A percentile compares a stretch with the other conserved stretches of the same genome.
These are phyloP conservation scores for Scutellaria baicalensis DNA, from an alignment of 257 asterid genomes.

Conservation along the genomic window DNA sequence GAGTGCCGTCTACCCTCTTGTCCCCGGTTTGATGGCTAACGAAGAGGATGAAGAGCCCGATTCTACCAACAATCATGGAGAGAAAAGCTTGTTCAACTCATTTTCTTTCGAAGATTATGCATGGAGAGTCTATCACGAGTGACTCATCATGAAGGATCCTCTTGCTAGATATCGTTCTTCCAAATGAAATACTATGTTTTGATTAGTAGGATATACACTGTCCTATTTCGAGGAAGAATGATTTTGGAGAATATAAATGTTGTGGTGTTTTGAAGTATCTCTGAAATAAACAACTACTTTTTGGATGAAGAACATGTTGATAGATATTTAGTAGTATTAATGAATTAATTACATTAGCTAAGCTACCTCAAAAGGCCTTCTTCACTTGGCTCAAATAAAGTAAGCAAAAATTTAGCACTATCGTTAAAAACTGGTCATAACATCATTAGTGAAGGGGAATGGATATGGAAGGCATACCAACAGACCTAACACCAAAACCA, in stretches of 20 bases:
- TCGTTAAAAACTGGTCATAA: conserved; percentile 34
- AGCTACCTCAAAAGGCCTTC: no score
- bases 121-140: conserved; percentile 65
- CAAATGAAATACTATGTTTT: no score
- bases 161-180: conserved; percentile 34
- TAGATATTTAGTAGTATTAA: no score
- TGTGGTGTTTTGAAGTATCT: no score
- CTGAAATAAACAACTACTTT: no score
- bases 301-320: no score
- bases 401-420: not conserved
- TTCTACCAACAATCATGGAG: not conserved
- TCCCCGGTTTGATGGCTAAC: conserved; percentile 6
- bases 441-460: conserved; percentile 56
- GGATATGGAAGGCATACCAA: conserved; percentile 92
- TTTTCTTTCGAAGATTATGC: conserved; percentile 69
- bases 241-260: no score
- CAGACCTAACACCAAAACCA: conserved; percentile 63
- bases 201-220: no score
- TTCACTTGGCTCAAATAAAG: no score
- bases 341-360: no score
- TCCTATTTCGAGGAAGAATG: no score
- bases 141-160: conserved; percentile 46
- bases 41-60: conserved; percentile 1
- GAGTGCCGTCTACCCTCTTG: conserved; percentile 34
- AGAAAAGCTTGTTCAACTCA: conserved; percentile 30